Evolutionary conservation across 2,329 filamentous ascomycete species (phyloP), one percentile per base, ranked within the genome.

Genomic region (Teratosphaeria nubilosa): DNA sequence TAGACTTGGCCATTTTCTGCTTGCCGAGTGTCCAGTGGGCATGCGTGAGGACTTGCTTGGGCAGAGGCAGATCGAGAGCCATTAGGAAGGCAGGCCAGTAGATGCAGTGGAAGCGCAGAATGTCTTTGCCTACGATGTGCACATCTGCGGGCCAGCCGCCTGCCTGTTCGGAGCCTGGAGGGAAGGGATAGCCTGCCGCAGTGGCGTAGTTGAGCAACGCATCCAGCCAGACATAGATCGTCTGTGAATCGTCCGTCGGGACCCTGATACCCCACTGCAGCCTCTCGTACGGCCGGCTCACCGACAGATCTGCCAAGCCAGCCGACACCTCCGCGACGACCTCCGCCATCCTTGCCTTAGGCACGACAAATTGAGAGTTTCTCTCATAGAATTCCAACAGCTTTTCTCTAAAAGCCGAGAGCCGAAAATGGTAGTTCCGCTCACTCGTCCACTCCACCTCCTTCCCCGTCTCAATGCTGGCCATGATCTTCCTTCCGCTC

Each of bases 21-120:
- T 84, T 84, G 58, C 88, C 89, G 75, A 99, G 86, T 14, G 91
- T 95, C 94, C 95, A 99, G 72, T 99, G 94, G 1, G 87, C 91
- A 70, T 99, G 94, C 56, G 90, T 90, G 2, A 99, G 78, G 32
- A 99, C 82, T 62, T 85, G 85, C 68, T 85, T 86, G 0, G 94
- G 90, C 0, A 88, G 77, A 1, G 90, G 87, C 4, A 97, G 78
- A 55, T 86, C 85, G 14, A 96, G 78, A 1, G 94, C 92, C 81
- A 99, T 87, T 16, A 99, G 84, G 65, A 99, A 87, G 3, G 94
- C 94, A 0, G 94, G 94, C 94, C 95, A 99, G 78, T 99, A 99
- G 53, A 99, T 86, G 73, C 90, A 92, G 72, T 99, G 95, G 73
- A 99, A 99, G 20, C 91, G 87, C 58, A 95, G 79, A 64, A 99